Conservation (phyloP, 768 basidiomycete species). For the Postia placenta region DNA sequence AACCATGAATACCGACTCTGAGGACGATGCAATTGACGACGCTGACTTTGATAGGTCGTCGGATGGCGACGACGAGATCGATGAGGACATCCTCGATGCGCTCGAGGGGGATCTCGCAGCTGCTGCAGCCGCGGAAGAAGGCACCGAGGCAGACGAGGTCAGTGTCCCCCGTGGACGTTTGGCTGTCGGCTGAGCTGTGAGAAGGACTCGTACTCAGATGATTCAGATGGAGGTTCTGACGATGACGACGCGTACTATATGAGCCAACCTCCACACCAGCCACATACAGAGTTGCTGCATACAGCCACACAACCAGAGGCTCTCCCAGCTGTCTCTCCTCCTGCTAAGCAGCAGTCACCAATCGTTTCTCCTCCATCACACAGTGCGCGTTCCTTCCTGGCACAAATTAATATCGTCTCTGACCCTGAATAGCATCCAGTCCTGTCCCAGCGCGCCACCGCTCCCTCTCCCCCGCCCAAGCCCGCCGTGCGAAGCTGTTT, state of each 20-base stretch:
- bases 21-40: slow-evolving; percentile 58
- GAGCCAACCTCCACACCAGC: slow-evolving; percentile 41
- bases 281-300: slow-evolving; percentile 1
- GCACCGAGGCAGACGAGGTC: slow-evolving; percentile 68
- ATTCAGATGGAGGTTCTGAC: slow-evolving; percentile 47
- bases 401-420: neutral
- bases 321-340: neutral
- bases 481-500: slow-evolving; percentile 43
- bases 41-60: slow-evolving; percentile 49
- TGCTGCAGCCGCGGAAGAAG: slow-evolving; percentile 45
- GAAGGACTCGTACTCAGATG: slow-evolving; percentile 55
- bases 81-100: slow-evolving; percentile 57
- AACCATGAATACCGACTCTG: slow-evolving; percentile 53
- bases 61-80: slow-evolving; percentile 45
- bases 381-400: slow-evolving; percentile 7
- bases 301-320: neutral
- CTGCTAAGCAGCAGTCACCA: slow-evolving; percentile 8
- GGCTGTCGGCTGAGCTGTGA: slow-evolving; percentile 7
- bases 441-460: slow-evolving; percentile 22
- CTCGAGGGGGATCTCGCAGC: slow-evolving; percentile 39
- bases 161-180: slow-evolving; percentile 15
- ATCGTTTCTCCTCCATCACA: slow-evolving; percentile 7
- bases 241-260: slow-evolving; percentile 32
- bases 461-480: slow-evolving; percentile 49
- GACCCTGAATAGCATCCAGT: slow-evolving; percentile 16